These are phyloP conservation scores for Xylaria sp. DNA, from an alignment of 2,329 filamentous ascomycete species.

Conservation along the genomic window DNA sequence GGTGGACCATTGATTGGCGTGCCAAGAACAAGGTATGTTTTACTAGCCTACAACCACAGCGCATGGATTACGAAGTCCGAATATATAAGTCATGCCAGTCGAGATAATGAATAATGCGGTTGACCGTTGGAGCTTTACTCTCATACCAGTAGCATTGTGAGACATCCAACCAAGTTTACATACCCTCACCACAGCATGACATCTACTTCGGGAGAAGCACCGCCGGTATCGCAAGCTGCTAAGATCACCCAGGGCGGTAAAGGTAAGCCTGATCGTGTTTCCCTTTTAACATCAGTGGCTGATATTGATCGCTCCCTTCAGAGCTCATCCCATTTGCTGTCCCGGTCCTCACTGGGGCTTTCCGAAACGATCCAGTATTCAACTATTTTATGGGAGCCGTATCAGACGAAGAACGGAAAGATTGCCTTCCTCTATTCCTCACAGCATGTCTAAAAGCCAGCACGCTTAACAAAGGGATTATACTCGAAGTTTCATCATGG, in stretches of 20 bases:
- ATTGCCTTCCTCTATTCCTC: conserved; percentile 6
- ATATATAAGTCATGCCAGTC: background rate
- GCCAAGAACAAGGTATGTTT: too few relatives aligned
- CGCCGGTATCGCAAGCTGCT: background rate
- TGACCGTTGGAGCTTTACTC: background rate
- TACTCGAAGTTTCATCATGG: conserved; percentile 28
- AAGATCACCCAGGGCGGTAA: conserved; percentile 10
- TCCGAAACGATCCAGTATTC: conserved; percentile 31
- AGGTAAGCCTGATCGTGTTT: background rate
- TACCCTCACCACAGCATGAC: background rate
- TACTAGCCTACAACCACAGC: too few relatives aligned
- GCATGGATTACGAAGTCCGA: background rate
- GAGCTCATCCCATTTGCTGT: conserved; percentile 17
- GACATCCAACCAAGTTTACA: background rate
- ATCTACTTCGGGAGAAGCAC: background rate
- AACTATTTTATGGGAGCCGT: conserved; percentile 30
- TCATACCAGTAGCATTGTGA: background rate
- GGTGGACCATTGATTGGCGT: too few relatives aligned
- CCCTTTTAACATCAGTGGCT: background rate
- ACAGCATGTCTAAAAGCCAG: conserved; percentile 15
- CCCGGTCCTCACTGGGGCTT: conserved; percentile 24
- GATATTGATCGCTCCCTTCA: conserved; percentile 7
- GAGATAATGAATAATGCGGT: background rate
- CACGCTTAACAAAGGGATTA: conserved; percentile 20
- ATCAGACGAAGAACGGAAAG: conserved; percentile 18